Evolutionary conservation across 345 rosid genomes (phyloP).

Genomic region (Anacardium occidentale): DNA sequence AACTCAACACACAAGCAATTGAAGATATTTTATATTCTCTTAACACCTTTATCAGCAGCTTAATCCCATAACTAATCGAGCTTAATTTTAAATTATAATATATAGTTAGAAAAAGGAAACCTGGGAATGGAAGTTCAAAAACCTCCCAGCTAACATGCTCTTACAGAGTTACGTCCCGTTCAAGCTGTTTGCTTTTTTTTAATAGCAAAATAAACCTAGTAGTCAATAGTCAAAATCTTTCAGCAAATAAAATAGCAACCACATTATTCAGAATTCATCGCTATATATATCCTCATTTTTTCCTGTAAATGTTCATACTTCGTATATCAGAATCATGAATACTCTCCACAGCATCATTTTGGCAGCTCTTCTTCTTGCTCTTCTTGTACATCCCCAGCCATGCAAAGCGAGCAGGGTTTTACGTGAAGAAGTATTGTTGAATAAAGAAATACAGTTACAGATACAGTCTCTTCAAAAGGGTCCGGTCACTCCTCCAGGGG

Average conservation of each 20-base stretch:
- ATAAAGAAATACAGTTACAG: conserved; percentile 23
- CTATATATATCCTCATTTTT: conserved; percentile 16
- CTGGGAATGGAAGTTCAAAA: not conserved
- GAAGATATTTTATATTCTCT: not conserved
- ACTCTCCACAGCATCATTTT: conserved; percentile 15
- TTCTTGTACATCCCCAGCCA: conserved; percentile 21
- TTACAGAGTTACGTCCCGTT: conserved; percentile 22
- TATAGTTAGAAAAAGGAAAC: not conserved
- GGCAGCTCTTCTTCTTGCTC: conserved; percentile 20
- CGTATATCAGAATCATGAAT: conserved; percentile 22
- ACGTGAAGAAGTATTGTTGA: not conserved
- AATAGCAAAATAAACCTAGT: too few species aligned
- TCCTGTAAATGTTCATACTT: not conserved
- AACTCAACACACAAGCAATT: not conserved
- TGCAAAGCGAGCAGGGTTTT: conserved; percentile 31
- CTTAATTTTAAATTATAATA: not conserved
- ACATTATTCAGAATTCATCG: not conserved
- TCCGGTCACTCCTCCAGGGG: conserved; percentile 34
- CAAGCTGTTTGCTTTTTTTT: not conserved
- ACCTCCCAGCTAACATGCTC: not conserved
- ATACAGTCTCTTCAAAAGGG: conserved; percentile 54
- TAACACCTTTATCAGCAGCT: not conserved
- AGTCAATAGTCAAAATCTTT: conserved; percentile 39
- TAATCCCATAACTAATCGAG: not conserved
- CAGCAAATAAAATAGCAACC: not conserved